These are phyloP conservation scores for Candida manassasensis DNA, from an alignment of 805 yeast genomes.

Conservation along the genomic window DNA sequence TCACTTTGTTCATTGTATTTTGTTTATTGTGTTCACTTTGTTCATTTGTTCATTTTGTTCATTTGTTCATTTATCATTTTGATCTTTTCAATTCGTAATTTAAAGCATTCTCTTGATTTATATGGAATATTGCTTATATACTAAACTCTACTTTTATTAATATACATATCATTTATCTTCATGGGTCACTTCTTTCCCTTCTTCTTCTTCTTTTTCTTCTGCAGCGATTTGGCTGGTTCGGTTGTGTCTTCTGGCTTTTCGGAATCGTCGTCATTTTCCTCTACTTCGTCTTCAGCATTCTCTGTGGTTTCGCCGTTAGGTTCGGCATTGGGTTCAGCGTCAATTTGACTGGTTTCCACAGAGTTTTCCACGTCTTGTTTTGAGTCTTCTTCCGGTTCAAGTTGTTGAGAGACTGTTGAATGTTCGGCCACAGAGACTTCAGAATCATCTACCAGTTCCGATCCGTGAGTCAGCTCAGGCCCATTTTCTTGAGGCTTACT, in stretches of 20 bases:
- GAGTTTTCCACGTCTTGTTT: no score
- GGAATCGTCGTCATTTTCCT: slow-evolving; percentile 8
- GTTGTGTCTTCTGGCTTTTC: slow-evolving; percentile 8
- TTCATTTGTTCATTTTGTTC: no score
- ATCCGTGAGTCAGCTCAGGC: slow-evolving; percentile 8
- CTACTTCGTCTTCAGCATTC: slow-evolving; percentile 4
- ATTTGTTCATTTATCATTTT: no score
- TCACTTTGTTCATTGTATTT: no score
- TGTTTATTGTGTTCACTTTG: no score
- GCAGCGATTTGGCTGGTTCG: slow-evolving; percentile 7
- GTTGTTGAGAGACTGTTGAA: slow-evolving; percentile 11
- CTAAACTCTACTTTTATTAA: not conserved
- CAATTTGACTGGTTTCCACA: no score
- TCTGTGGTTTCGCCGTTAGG: slow-evolving; percentile 10
- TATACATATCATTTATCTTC: slow-evolving; percentile 1
- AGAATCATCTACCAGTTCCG: slow-evolving; percentile 11
- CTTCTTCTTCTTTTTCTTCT: slow-evolving; percentile 6
- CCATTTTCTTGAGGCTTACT: no score
- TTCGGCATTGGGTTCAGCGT: slow-evolving; percentile 6
- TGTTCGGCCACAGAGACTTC: slow-evolving; percentile 9
- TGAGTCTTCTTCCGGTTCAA: slow-evolving; percentile 10
- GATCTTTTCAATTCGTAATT: no score
- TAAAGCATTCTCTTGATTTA: no score
- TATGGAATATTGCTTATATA: not conserved
- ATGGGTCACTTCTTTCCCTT: slow-evolving; percentile 6